These are phyloP conservation scores for Botrytis fragariae DNA, from an alignment of 2,329 filamentous ascomycete species.

Conservation along the genomic window DNA sequence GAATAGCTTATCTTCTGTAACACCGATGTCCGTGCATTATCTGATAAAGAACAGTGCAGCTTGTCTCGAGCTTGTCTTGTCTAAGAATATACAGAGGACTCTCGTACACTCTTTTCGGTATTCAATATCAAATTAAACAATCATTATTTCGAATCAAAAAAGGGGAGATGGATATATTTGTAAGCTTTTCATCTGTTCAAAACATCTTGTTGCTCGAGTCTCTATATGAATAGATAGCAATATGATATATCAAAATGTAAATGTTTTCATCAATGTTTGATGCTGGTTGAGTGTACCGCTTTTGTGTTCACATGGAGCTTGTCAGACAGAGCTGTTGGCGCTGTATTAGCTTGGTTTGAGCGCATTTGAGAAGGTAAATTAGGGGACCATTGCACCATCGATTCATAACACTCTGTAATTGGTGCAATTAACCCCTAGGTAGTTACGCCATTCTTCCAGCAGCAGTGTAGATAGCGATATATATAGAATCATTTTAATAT, in stretches of 20 bases:
- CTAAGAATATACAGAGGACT: neutral
- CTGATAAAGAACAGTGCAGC: neutral
- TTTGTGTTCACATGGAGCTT: neutral
- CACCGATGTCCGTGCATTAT: neutral
- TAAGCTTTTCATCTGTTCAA: neutral
- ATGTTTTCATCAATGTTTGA: neutral
- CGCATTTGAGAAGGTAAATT: slow-evolving; percentile 20
- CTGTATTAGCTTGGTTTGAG: slow-evolving; percentile 11
- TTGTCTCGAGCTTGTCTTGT: neutral
- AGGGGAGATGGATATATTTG: neutral
- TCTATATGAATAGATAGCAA: no score
- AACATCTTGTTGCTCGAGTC: no score
- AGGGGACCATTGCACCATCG: slow-evolving; percentile 1
- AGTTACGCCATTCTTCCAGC: neutral
- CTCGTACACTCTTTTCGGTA: neutral
- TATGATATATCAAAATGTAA: no score
- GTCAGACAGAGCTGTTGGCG: slow-evolving; percentile 2
- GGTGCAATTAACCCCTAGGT: neutral
- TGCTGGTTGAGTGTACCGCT: neutral
- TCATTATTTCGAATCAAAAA: neutral
- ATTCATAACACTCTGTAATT: neutral
- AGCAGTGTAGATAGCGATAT: neutral
- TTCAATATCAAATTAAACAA: neutral
- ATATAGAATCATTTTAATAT: neutral
- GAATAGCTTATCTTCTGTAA: neutral